Evolutionary conservation across 2,329 filamentous ascomycete species (phyloP), one percentile per base, ranked within the genome.

Genomic region (Epicoccum nigrum): DNA sequence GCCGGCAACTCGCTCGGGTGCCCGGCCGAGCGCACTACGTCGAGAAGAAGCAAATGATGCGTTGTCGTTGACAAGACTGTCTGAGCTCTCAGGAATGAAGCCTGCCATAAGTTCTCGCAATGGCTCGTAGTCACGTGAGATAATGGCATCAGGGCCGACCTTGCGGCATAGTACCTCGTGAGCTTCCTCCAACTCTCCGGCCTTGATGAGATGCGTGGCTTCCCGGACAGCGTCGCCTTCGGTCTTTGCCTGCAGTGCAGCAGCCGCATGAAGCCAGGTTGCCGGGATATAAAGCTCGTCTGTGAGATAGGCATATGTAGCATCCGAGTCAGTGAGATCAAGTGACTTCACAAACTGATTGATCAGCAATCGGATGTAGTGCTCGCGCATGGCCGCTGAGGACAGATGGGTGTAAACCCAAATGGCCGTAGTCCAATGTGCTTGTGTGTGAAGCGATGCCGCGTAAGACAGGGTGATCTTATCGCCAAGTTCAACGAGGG

Each of bases 231-330:
- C 85, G 57, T 86, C 84, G 64, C 83, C 84, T 38, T 86, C 84
- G 51, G 86, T 86, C 55, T 89, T 88, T 74, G 91, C 92, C 72
- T 88, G 88, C 12, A 93, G 80, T 11, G 92, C 92, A 68, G 92
- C 90, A 15, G 94, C 90, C 53, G 90, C 85, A 85, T 90, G 96
- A 42, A 97, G 81, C 92, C 93, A 96, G 3, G 82, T 73, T 1
- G 81, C 74, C 0, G 93, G 91, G 33, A 97, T 83, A 56, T 84
- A 83, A 45, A 92, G 83, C 25, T 83, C 84, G 35, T 81, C 76
- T 0, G 82, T 82, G 17, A 94, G 77, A 12, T 82, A 80, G 9
- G 74, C 76, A 72, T 86, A 90, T 45, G 74, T 80, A 13, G 75
- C 68, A 55, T 82, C 80, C 7, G 80, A 77, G 41, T 86, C 81